Base-by-base conservation (phyloP, 306 rosid genomes). In the Ormosia semicastrata region DNA sequence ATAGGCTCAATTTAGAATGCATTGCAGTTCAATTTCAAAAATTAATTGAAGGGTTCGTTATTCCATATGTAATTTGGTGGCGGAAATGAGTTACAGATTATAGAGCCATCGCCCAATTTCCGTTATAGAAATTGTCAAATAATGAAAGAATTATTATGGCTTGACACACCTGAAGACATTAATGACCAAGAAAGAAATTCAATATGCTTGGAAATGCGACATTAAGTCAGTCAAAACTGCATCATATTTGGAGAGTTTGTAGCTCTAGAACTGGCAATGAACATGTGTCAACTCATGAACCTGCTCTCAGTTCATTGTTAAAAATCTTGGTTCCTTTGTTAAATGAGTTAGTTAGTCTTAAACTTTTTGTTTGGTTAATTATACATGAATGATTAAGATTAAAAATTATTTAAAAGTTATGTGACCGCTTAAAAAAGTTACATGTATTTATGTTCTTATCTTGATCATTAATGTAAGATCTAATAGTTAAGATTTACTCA, bases 21-120 rank as follows among this genome's bases (percentile, higher is more conserved):
- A 39, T 39, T 41, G 83, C n/a, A n/a, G 73, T 56, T 78, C 46
- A 44, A 64, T 78, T 78, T 49, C 73, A 30, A 74, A 75, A 75
- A 17, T 52, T 4, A 33, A 52, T 24, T 39, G 33, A 71, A 49
- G 47, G 39, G 39, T 58, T 74, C 53, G 50, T 57, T 24, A 17
- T 69, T 56, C 41, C 64, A 14, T 37, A 1, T 49, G 76, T 66
- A 66, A 84, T 57, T 73, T 57, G 74, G 40, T 67, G 73, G 56
- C 32, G 17, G 71, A 56, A 46, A 66, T 9, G 18, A 56, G 33
- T 36, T 75, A n/a, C 7, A 29, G 59, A 44, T 44, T 33, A 44
- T 54, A 18, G 34, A 30, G 29, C 32, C 41, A 7, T 39, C 36
- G 56, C 29, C 39, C 73, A 24, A 14, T 32, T 63, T 39, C 17